These are phyloP conservation scores for Gossypium thurberi DNA, from an alignment of 345 rosid species.

Conservation along the genomic window DNA sequence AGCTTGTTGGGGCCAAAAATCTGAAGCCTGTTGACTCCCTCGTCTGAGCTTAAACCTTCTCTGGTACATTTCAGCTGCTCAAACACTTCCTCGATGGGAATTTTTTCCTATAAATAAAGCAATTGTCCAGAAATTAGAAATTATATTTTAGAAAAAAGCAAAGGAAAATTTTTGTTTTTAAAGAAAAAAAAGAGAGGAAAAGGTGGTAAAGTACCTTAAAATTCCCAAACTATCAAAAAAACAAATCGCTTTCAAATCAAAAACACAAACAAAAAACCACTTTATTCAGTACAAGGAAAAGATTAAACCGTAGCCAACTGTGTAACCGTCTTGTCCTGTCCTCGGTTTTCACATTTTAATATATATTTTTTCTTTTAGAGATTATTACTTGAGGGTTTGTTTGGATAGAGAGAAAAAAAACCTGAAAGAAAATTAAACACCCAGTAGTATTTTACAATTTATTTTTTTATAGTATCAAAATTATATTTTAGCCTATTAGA, in stretches of 20 bases:
- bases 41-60: slow-evolving; percentile 54
- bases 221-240: neutral
- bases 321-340: too few species aligned
- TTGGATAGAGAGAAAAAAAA: neutral
- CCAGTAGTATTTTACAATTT: too few species aligned
- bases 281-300: neutral
- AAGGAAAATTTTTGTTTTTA: neutral
- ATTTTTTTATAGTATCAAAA: too few species aligned
- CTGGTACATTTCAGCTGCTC: slow-evolving; percentile 43
- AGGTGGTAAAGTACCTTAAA: neutral
- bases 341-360: neutral
- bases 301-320: too few species aligned
- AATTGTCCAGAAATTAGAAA: neutral
- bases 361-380: neutral
- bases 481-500: too few species aligned
- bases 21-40: slow-evolving; percentile 68
- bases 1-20: slow-evolving; percentile 90
- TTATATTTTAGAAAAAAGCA: neutral
- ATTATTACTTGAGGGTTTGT: neutral
- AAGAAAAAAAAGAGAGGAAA: neutral
- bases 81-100: slow-evolving; percentile 74
- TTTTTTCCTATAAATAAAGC: slow-evolving; percentile 46
- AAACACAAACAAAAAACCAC: neutral
- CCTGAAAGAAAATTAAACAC: too few species aligned
- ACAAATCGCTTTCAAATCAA: neutral